Evolutionary conservation across 1,139 yeast genomes (phyloP).

Genomic region (Lodderomyces pseudojiufengensis): DNA sequence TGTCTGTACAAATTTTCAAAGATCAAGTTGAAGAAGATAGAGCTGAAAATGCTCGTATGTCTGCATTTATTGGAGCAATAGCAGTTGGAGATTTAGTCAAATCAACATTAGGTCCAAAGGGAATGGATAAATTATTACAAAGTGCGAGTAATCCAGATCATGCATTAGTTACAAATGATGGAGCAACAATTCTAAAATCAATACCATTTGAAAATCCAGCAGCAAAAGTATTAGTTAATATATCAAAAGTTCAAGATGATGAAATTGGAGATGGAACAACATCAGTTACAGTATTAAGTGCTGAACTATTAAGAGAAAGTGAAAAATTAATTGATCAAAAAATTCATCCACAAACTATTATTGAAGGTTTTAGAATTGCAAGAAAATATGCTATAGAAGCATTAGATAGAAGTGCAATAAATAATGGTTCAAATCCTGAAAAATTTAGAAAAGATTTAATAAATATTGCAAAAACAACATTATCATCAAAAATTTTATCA

Average conservation of each 20-base stretch:
- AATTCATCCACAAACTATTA: conserved; percentile 96
- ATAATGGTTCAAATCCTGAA: conserved; percentile 59
- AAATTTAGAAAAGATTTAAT: conserved; percentile 74
- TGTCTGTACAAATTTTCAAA: conserved; percentile 90
- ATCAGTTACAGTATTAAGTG: conserved; percentile 91
- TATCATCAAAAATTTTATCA: conserved; percentile 88
- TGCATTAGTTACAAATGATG: conserved; percentile 90
- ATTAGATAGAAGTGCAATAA: conserved; percentile 71
- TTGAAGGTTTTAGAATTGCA: conserved; percentile 93
- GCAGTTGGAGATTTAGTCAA: conserved; percentile 98
- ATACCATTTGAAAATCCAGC: conserved; percentile 98
- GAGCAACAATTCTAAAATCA: conserved; percentile 92
- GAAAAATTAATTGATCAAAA: conserved; percentile 88
- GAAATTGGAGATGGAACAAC: conserved; percentile 99
- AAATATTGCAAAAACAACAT: conserved; percentile 88
- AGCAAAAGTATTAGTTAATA: conserved; percentile 93
- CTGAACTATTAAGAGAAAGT: conserved; percentile 92
- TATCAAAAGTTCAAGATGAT: conserved; percentile 96
- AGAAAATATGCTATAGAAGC: conserved; percentile 79
- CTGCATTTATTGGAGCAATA: conserved; percentile 97
- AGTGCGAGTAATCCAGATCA: conserved; percentile 73
- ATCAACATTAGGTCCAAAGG: conserved; percentile 95
- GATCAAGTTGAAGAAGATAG: conserved; percentile 98
- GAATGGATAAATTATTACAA: conserved; percentile 94
- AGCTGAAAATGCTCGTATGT: conserved; percentile 95